Percentiles rank a stretch among this genome's conserved stretches.
Evolutionary conservation across 108 stramenopile species (phyloP).

Genomic region (Tribonema minus): DNA sequence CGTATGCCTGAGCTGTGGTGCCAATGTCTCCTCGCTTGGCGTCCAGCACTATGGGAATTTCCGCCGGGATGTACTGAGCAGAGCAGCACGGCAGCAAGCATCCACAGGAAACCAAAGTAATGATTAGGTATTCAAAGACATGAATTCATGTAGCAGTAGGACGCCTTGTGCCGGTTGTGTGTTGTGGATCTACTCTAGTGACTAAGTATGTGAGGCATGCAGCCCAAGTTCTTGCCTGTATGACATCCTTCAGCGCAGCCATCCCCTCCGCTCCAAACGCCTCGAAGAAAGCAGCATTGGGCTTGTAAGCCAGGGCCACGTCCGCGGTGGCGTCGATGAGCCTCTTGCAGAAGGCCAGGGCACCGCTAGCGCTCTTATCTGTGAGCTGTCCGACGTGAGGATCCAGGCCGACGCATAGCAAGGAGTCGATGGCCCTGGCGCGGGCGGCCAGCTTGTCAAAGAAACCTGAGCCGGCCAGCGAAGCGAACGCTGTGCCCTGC

Average conservation of each 20-base stretch:
- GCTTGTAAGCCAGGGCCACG: slow-evolving; percentile 85
- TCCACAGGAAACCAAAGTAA: no score
- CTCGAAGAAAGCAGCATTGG: slow-evolving; percentile 98
- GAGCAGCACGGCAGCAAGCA: slow-evolving; percentile 3
- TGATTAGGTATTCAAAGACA: no score
- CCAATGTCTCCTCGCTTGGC: slow-evolving; percentile 96
- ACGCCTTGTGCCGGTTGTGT: no score
- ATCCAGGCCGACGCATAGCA: slow-evolving; percentile 94
- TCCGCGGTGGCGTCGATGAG: slow-evolving; percentile 76
- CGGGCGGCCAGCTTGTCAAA: slow-evolving; percentile 48
- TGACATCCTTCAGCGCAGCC: slow-evolving; percentile 68
- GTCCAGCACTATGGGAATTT: slow-evolving; percentile 84
- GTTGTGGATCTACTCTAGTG: no score
- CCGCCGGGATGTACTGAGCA: slow-evolving; percentile 57
- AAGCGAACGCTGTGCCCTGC: neutral
- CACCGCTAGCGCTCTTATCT: slow-evolving; percentile 56
- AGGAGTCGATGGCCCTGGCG: slow-evolving; percentile 64
- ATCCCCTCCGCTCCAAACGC: slow-evolving; percentile 76
- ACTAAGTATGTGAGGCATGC: no score
- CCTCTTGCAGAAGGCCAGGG: slow-evolving; percentile 76
- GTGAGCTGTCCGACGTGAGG: slow-evolving; percentile 66
- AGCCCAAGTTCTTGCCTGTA: slow-evolving; percentile 42
- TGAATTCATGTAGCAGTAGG: no score
- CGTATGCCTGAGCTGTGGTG: slow-evolving; percentile 87
- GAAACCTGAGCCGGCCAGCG: slow-evolving; percentile 15